Evolutionary conservation across 2,329 filamentous ascomycete genomes (phyloP).

Genomic region (Trematosphaeria pertusa): DNA sequence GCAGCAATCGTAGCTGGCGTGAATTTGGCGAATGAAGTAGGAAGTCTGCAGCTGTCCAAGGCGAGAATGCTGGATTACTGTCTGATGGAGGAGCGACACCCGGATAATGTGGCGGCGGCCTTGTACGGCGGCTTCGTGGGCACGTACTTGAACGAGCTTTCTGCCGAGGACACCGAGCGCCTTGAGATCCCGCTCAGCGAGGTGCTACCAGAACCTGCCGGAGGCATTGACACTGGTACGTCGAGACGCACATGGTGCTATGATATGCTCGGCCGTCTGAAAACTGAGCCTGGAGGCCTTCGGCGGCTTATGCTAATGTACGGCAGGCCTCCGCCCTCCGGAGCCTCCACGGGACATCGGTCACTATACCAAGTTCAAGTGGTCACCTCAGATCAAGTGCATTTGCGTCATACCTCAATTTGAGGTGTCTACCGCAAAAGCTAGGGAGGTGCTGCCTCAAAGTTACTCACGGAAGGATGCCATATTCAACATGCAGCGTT

Average conservation of each 20-base stretch:
- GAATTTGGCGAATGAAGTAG: conserved; percentile 88
- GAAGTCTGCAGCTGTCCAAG: conserved; percentile 76
- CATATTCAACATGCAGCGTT: conserved; percentile 94
- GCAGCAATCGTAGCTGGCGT: conserved; percentile 95
- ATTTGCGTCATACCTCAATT: conserved; percentile 96
- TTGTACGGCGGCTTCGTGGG: conserved; percentile 97
- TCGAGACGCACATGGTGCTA: no score
- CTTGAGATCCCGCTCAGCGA: conserved; percentile 95
- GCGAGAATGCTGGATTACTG: conserved; percentile 93
- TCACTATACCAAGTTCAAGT: conserved; percentile 94
- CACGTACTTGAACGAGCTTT: conserved; percentile 91
- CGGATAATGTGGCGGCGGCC: conserved; percentile 77
- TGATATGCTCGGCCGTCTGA: no score
- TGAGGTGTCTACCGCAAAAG: conserved; percentile 92
- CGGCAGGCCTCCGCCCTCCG: conserved; percentile 81
- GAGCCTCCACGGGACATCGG: conserved; percentile 91
- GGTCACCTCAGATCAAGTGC: conserved; percentile 94
- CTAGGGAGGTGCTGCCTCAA: conserved; percentile 82
- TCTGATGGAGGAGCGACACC: conserved; percentile 81
- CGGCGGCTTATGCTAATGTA: no score
- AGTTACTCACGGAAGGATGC: conserved; percentile 83
- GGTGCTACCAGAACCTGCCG: conserved; percentile 87
- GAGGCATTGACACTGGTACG: conserved; percentile 90
- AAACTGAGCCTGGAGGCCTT: no score
- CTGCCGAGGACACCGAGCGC: conserved; percentile 85